Evolutionary conservation across 352 stramenopile species (phyloP), one percentile per base, ranked within the genome.

Genomic region (Phytophthora nicotianae): DNA sequence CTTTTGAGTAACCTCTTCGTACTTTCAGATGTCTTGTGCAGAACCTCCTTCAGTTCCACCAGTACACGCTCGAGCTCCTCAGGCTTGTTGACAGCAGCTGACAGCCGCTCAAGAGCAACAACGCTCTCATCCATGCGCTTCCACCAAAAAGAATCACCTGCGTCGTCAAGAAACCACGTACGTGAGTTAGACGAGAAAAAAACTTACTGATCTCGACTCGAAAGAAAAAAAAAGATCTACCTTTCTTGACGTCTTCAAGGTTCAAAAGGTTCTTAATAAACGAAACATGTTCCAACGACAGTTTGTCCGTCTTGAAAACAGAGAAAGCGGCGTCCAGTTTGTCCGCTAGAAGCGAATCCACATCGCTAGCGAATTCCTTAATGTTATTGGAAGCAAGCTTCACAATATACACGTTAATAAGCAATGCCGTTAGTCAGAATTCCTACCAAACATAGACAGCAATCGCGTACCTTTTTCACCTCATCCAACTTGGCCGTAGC

Each of bases 221-320:
- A 32, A 41, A 41, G 35, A 16, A 50, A 21, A 33, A 27, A 8
- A 32, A 0, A 20, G 3, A 42, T 43, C 5, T 64, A 73, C 66
- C 58, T 72, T 73, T 76, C 43, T 72, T 65, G 13, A 78, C 57
- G 17, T 76, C 69, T 37, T 89, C 77, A n/a, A 74, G 43, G n/a
- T 74, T 79, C 26, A 86, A 45, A 27, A 89, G 29, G 33, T 86
- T 74, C 54, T 87, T 86, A 32, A 91, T 65, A 35, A 79, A 83
- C 16, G 68, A 64, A 27, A 89, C 62, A 42, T 84, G 76, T 33
- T 83, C 75, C 23, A 81, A 50, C 6, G 76, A 75, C 19, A 82
- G 69, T 49, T 77, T 81, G 45, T 91, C 78, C 13, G 70, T 79
- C 48, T 81, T 76, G 48, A 91, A 89, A 17, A 80, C 37, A 1